These are phyloP conservation scores for Tetracladium setigerum DNA, from an alignment of 495 filamentous ascomycete species.

Conservation along the genomic window DNA sequence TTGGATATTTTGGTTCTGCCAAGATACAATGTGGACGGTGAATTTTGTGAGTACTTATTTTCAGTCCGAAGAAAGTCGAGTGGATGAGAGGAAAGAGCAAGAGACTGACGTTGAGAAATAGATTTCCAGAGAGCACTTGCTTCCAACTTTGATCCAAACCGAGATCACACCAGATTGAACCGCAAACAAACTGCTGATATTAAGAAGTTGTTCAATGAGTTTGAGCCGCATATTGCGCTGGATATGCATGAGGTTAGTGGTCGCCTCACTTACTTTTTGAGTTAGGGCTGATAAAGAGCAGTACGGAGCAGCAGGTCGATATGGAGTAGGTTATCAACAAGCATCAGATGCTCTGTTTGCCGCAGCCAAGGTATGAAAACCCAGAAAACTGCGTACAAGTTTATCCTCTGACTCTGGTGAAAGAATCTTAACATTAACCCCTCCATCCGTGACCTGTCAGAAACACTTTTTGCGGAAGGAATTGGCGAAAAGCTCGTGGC, in stretches of 20 bases:
- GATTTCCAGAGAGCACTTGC: slow-evolving; percentile 23
- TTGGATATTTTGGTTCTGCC: slow-evolving; percentile 22
- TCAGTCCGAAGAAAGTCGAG: too few relatives aligned
- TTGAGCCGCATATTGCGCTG: slow-evolving; percentile 24
- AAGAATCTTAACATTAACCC: slow-evolving; percentile 27
- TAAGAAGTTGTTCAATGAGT: slow-evolving; percentile 24
- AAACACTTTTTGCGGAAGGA: slow-evolving; percentile 22
- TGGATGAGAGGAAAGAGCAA: background rate
- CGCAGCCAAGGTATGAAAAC: slow-evolving; percentile 13
- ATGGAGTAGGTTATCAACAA: slow-evolving; percentile 18
- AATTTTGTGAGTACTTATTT: slow-evolving; percentile 3
- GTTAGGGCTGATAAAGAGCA: too few relatives aligned
- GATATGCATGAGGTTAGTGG: slow-evolving; percentile 29
- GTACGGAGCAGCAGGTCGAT: slow-evolving; percentile 10
- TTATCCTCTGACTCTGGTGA: too few relatives aligned
- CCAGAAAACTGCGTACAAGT: too few relatives aligned
- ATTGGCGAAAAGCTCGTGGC: slow-evolving; percentile 14
- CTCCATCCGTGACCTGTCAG: slow-evolving; percentile 26
- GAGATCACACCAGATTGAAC: slow-evolving; percentile 26
- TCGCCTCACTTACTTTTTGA: slow-evolving; percentile 3
- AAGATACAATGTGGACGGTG: slow-evolving; percentile 25
- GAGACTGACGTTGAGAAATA: background rate
- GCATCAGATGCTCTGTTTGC: slow-evolving; percentile 25
- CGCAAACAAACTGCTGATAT: slow-evolving; percentile 25
- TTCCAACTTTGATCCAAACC: slow-evolving; percentile 28